These are phyloP conservation scores for Pseudopithomyces maydicus DNA, from an alignment of 2,329 filamentous ascomycete genomes.

Conservation along the genomic window DNA sequence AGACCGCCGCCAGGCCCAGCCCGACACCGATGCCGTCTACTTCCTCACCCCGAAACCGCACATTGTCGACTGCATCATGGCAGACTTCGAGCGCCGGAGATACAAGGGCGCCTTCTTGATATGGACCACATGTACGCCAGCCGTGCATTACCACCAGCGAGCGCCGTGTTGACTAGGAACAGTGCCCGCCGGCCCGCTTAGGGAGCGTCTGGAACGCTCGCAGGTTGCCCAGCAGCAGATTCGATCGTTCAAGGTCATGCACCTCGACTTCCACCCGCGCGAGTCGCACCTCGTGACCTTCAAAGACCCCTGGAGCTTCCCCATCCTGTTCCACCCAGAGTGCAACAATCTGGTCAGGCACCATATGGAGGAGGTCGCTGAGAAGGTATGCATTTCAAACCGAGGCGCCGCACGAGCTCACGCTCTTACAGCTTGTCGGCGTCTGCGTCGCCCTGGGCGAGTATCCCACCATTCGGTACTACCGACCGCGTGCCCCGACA, in stretches of 20 bases:
- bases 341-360: slow-evolving; percentile 83
- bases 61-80: slow-evolving; percentile 91
- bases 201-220: slow-evolving; percentile 75
- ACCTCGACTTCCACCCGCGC: slow-evolving; percentile 86
- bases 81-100: slow-evolving; percentile 83
- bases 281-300: slow-evolving; percentile 93
- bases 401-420: slow-evolving; percentile 9
- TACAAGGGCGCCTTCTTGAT: slow-evolving; percentile 82
- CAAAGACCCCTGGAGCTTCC: slow-evolving; percentile 94
- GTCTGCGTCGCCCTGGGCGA: slow-evolving; percentile 93
- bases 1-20: slow-evolving; percentile 78
- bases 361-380: slow-evolving; percentile 83
- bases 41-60: slow-evolving; percentile 83
- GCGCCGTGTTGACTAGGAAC: slow-evolving; percentile 28
- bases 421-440: slow-evolving; percentile 68
- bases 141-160: neutral
- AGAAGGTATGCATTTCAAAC: slow-evolving; percentile 68
- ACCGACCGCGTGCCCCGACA: slow-evolving; percentile 72
- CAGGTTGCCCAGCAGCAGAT: slow-evolving; percentile 73
- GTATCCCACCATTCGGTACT: slow-evolving; percentile 92
- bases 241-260: slow-evolving; percentile 78
- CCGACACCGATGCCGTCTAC: slow-evolving; percentile 94
- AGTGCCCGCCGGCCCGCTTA: slow-evolving; percentile 71
- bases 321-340: slow-evolving; percentile 84
- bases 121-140: slow-evolving; percentile 71